Evolutionary conservation across 768 basidiomycete genomes (phyloP), one percentile per base, ranked within the genome.

Genomic region (Termitomyces sp.): DNA sequence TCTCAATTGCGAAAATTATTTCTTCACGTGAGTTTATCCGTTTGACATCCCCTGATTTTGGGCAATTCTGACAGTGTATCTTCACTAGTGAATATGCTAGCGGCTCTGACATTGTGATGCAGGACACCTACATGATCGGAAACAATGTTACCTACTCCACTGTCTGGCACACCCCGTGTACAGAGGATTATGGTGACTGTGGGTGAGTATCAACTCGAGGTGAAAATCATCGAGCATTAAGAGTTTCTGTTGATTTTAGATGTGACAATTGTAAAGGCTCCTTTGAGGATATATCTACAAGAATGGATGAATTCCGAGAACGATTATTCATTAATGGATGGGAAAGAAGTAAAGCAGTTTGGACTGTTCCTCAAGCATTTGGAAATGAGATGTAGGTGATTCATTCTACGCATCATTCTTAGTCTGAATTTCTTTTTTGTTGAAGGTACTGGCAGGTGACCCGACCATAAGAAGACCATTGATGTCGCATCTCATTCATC

Each of bases 291-390:
- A 83, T 90, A 51, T 78, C 82, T 11, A 74, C 73, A 0, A 74
- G 88, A 32, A 81, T 90, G 73, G 82, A 87, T 48, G 77, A 84
- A 55, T 90, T 85, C 69, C 70, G 69, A 46, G 70, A 82, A 47
- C 75, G 87, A 21, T 62, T 85, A 15, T 77, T 81, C 57, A 73
- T 79, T 46, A 78, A 85, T 58, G 87, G 85, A 2, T 87, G 87
- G 83, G 83, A 84, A 59, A 71, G 80, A 11, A 80, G 77, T 5
- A 84, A 87, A 64, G 79, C 85, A 1, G 76, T 90, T 0, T 91
- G 89, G 90, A 82, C 84, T 2, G 89, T 91, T 1, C 87, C 88
- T 0, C 90, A 92, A 67, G 88, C 78, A 0, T 92, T 92, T 64
- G 87, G 87, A 26, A 78, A 77, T 54, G 69, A 70, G 38, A 80